These are phyloP conservation scores for Lachnellula cervina DNA, from an alignment of 2,329 filamentous ascomycete species.

Conservation along the genomic window DNA sequence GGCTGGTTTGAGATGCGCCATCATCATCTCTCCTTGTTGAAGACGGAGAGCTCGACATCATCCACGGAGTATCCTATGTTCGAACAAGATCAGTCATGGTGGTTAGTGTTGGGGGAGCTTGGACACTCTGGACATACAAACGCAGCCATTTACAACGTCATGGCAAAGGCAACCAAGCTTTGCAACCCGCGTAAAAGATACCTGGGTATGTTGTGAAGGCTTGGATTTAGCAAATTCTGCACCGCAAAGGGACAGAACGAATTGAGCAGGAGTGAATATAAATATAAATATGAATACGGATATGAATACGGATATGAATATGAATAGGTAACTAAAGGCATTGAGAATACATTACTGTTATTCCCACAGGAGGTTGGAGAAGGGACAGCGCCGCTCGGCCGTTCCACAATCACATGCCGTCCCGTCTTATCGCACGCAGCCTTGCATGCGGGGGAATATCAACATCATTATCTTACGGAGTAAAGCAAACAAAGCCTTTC, in stretches of 20 bases:
- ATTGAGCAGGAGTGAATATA: too few species aligned
- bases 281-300: too few species aligned
- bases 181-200: conserved; percentile 4
- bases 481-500: neutral
- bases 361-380: too few species aligned
- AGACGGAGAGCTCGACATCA: conserved; percentile 32
- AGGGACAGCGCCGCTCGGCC: neutral
- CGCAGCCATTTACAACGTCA: conserved; percentile 34
- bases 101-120: conserved; percentile 1
- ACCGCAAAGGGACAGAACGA: too few species aligned
- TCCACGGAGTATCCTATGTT: conserved; percentile 33
- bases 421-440: neutral
- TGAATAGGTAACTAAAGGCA: too few species aligned
- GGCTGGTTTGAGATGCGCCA: conserved; percentile 16
- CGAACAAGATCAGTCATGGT: conserved; percentile 10
- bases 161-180: conserved; percentile 23
- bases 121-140: conserved; percentile 26
- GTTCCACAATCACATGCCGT: neutral
- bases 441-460: neutral
- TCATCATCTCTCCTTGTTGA: conserved; percentile 26
- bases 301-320: too few species aligned
- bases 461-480: too few species aligned
- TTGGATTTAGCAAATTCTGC: too few species aligned
- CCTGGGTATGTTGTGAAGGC: neutral
- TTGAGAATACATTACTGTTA: too few species aligned